phyloP scores from a whole-genome alignment of 495 filamentous ascomycete species.

The Penicilliopsis zonata region DNA sequence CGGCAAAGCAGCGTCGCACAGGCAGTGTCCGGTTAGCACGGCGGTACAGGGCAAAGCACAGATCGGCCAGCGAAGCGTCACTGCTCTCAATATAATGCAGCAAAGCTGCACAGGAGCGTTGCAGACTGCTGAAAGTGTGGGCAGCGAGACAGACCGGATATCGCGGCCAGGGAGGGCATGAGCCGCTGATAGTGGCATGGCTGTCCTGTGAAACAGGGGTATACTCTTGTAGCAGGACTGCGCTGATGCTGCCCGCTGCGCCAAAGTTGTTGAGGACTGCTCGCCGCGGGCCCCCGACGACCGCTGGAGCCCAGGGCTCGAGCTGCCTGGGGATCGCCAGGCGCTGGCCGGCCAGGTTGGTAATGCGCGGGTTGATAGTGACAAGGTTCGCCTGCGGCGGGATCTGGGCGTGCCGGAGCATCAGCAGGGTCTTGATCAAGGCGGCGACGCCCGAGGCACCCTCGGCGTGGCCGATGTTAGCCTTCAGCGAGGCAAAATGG shows the following conservation, averaged over 20 bases:
- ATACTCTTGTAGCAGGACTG: slow-evolving; percentile 16
- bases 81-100: slow-evolving; percentile 2
- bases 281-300: slow-evolving; percentile 12
- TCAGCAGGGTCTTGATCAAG: slow-evolving; percentile 34
- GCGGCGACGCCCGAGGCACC: slow-evolving; percentile 32
- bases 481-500: slow-evolving; percentile 34
- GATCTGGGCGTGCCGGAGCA: slow-evolving; percentile 33
- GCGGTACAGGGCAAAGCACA: slow-evolving; percentile 9
- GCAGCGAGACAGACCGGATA: not conserved
- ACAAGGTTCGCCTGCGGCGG: slow-evolving; percentile 30
- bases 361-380: slow-evolving; percentile 26
- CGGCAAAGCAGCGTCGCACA: slow-evolving; percentile 3
- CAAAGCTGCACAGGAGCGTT: slow-evolving; percentile 16
- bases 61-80: slow-evolving; percentile 1
- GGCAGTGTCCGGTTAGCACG: slow-evolving; percentile 10
- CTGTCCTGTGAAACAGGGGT: too few relatives aligned
- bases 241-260: slow-evolving; percentile 32
- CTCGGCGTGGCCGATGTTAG: slow-evolving; percentile 40
- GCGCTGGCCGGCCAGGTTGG: slow-evolving; percentile 14
- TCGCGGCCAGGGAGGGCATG: too few relatives aligned
- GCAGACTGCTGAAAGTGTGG: slow-evolving; percentile 13
- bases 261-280: slow-evolving; percentile 39
- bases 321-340: slow-evolving; percentile 23
- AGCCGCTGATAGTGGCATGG: too few relatives aligned
- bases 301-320: slow-evolving; percentile 22